These are phyloP conservation scores for Fraxinus albicans DNA, from an alignment of 305 asterid genomes.

Conservation along the genomic window DNA sequence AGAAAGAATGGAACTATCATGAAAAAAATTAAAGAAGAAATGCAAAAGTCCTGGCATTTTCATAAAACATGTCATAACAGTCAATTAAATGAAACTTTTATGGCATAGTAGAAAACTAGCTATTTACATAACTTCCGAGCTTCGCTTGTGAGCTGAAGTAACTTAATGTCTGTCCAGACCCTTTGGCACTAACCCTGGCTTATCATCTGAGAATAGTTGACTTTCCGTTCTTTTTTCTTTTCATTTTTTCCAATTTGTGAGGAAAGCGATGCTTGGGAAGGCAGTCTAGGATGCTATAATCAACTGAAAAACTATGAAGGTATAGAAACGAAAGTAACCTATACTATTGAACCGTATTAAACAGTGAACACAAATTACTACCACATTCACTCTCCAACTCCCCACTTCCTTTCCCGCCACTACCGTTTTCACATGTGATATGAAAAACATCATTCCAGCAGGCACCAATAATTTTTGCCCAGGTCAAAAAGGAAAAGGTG, in stretches of 20 bases:
- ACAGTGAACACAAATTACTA: not conserved
- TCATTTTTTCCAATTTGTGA: not conserved
- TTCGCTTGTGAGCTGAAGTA: not conserved
- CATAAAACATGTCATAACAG: not conserved
- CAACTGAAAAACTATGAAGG: not conserved
- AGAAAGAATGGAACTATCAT: not conserved
- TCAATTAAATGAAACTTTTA: not conserved
- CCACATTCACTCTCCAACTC: not conserved
- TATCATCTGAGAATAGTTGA: not conserved
- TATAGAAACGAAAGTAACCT: not conserved
- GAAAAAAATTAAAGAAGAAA: not conserved
- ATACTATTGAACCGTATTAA: not conserved
- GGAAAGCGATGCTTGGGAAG: not conserved
- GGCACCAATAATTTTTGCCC: not conserved
- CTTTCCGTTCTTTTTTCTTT: not conserved
- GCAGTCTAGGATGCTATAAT: not conserved
- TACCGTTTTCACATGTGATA: not conserved
- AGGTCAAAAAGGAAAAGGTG: not conserved
- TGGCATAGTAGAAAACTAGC: not conserved
- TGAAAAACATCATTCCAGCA: not conserved
- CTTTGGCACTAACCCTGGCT: not conserved
- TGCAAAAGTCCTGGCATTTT: not conserved
- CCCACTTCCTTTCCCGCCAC: not conserved
- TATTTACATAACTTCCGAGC: not conserved
- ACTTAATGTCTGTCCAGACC: not conserved